Evolutionary conservation across 352 stramenopile genomes (phyloP), one percentile per base, ranked within the genome.

Genomic region (Pythium chondricola): DNA sequence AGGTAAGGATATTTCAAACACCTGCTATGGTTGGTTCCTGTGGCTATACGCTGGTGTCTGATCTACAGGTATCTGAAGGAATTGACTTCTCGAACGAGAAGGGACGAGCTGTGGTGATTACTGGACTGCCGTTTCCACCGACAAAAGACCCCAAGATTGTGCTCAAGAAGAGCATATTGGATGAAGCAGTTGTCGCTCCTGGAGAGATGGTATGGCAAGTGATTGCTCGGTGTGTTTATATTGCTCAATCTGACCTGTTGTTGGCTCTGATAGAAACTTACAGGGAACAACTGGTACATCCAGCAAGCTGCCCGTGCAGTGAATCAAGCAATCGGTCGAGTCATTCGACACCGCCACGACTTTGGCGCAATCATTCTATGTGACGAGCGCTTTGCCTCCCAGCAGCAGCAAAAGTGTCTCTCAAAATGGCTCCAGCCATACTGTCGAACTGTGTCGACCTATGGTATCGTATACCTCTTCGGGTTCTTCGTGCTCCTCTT

Each of bases 41-140:
- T 39, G 6, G 41, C 17, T n/a, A 39, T 40, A 21, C 18, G 7
- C 17, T 26, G 25, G 25, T 43, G 8, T 53, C 2, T 40, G 16
- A 17, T 35, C 42, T n/a, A 21, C 40, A 90, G 79, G 96, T 98
- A 14, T 97, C 83, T 40, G 97, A 99, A 77, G 96, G 96, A 6
- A 97, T 99, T 43, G 97, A 99, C 63, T 99, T 99, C 67, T 91
- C 83, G 3, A 97, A 99, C 69, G 74, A 98, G 35, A 97, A 97
- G 75, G 97, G 95, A 25, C 85, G 97, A 50, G 89, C 88, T 7
- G 97, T 99, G 5, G 80, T 99, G 31, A 98, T 99, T 47, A 99
- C 96, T n/a, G 97, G 97, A 7, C 74, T 99, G 10, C 97, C 97
- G 11, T 99, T 98, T 71, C 88, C 97, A 1, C 95, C 97, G 2